These are phyloP conservation scores for Zizania latifolia DNA, from an alignment of 176 grass and related monocot species.

Conservation along the genomic window DNA sequence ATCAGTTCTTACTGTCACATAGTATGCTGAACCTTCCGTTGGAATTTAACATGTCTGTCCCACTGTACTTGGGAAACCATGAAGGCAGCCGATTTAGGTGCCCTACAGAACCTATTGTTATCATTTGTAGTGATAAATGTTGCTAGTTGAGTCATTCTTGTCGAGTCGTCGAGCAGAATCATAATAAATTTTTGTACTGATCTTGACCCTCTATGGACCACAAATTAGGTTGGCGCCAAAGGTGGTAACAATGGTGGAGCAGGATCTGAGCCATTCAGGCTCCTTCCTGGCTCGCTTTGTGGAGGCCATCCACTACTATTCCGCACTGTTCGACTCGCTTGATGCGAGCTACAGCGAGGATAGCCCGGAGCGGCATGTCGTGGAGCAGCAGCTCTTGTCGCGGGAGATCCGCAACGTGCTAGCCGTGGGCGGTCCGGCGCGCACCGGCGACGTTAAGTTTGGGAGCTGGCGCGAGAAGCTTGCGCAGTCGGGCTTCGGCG, in stretches of 20 bases:
- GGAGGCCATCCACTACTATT: conserved; percentile 99
- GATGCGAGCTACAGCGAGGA: conserved; percentile 96
- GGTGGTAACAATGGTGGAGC: conserved; percentile 99
- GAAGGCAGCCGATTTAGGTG: not conserved
- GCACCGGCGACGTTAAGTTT: conserved; percentile 80
- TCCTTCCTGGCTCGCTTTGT: conserved; percentile 91
- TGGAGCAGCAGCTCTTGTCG: conserved; percentile 95
- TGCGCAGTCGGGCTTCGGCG: conserved; percentile 61
- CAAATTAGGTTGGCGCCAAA: conserved; percentile 71
- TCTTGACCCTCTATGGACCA: not conserved
- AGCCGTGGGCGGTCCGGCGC: conserved; percentile 78
- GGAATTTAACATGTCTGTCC: not conserved
- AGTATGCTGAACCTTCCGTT: too few relatives aligned
- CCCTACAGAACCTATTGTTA: not conserved
- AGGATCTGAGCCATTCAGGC: conserved; percentile 90
- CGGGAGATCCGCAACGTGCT: conserved; percentile 96
- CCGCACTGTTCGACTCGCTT: conserved; percentile 88
- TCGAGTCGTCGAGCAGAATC: not conserved
- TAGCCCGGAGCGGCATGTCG: conserved; percentile 78
- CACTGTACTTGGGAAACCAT: conserved; percentile 8
- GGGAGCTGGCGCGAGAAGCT: conserved; percentile 92
- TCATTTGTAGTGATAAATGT: not conserved
- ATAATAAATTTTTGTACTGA: conserved; percentile 5
- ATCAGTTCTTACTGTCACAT: not conserved
- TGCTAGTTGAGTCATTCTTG: not conserved